Conservation (phyloP, 495 filamentous ascomycete species). For the Penicillium pulvis region DNA sequence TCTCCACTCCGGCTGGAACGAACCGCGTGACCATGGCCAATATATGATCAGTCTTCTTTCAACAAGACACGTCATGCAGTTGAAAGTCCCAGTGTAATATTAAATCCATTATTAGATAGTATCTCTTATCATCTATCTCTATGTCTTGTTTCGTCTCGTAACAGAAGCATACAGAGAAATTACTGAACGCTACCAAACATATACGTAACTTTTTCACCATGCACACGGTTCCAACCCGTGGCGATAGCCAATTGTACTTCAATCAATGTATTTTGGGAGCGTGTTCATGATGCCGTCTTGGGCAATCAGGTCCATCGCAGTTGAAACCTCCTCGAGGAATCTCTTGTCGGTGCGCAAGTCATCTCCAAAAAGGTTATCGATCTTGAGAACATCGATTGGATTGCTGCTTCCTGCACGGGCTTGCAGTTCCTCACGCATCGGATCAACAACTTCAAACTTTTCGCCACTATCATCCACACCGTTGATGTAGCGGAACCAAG, state of each 20-base stretch:
- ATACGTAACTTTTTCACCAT: neutral
- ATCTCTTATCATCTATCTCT: neutral
- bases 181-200: neutral
- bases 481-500: constrained; percentile 49
- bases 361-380: constrained; percentile 48
- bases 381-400: constrained; percentile 39
- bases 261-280: constrained; percentile 47
- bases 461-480: constrained; percentile 47
- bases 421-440: constrained; percentile 47
- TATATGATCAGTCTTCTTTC: too few relatives aligned
- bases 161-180: neutral
- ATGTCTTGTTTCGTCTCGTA: neutral
- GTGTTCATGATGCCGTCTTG: constrained; percentile 47
- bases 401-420: constrained; percentile 39
- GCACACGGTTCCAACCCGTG: neutral
- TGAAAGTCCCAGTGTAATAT: neutral
- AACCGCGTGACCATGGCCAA: too few relatives aligned
- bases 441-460: constrained; percentile 42
- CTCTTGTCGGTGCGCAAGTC: constrained; percentile 45
- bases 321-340: constrained; percentile 42
- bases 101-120: neutral
- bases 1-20: too few relatives aligned
- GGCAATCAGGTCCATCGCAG: constrained; percentile 42
- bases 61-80: too few relatives aligned
- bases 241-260: constrained; percentile 5